A percentile compares a stretch with the other conserved stretches of the same genome.
Conservation (phyloP, 805 yeast genomes). For the Yarrowia phangngaensis region DNA sequence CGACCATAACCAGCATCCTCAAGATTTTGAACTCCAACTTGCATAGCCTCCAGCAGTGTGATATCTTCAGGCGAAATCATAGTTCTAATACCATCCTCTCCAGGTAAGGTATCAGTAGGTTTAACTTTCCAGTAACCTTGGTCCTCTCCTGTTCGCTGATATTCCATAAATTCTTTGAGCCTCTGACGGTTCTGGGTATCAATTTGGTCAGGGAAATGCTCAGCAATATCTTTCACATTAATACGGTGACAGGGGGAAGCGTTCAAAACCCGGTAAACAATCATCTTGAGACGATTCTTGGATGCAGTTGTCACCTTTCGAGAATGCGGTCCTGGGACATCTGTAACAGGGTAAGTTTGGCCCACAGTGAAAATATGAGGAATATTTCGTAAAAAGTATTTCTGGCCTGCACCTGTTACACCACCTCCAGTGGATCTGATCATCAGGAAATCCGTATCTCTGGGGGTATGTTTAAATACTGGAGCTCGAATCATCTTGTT, state of each 20-base stretch:
- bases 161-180: constrained; percentile 95
- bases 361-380: constrained; percentile 83
- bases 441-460: constrained; percentile 74
- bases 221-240: constrained; percentile 79
- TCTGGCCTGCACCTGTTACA: constrained; percentile 46
- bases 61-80: constrained; percentile 92
- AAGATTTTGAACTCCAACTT: constrained; percentile 80
- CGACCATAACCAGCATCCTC: constrained; percentile 68
- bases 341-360: constrained; percentile 87
- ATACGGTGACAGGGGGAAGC: constrained; percentile 68
- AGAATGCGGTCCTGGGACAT: constrained; percentile 96
- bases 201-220: constrained; percentile 93
- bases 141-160: constrained; percentile 88
- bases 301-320: constrained; percentile 91
- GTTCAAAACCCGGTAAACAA: constrained; percentile 82
- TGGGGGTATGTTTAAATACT: constrained; percentile 77
- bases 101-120: constrained; percentile 60
- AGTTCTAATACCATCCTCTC: constrained; percentile 69
- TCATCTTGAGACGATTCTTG: constrained; percentile 87
- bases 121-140: constrained; percentile 94
- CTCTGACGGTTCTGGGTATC: constrained; percentile 97
- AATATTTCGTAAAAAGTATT: constrained; percentile 64
- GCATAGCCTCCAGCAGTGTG: constrained; percentile 83
- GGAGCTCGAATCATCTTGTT: constrained; percentile 93
- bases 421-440: constrained; percentile 78